Percentiles rank a stretch among this genome's conserved stretches.
phyloP scores from a whole-genome alignment of 768 basidiomycete genomes.

The Hypholoma fasciculare region DNA sequence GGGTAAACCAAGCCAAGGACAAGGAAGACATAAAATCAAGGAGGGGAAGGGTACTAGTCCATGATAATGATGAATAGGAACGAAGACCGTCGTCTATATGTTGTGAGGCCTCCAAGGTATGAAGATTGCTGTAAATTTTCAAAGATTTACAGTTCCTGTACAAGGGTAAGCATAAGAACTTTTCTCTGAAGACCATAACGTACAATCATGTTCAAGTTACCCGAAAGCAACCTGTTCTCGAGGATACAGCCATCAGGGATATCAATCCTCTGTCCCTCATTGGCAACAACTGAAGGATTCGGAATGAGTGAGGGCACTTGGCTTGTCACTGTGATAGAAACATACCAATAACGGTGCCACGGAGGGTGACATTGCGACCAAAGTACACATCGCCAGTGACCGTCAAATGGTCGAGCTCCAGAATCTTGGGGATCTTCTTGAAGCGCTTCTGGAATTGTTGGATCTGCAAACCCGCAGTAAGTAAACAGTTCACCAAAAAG shows the following conservation, averaged over 20 bases:
- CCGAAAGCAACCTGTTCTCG: conserved; percentile 79
- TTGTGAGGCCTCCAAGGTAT: not conserved
- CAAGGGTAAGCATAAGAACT: not conserved
- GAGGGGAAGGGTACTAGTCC: not conserved
- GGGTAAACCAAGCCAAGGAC: not conserved
- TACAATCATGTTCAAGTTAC: conserved; percentile 83
- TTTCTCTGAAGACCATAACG: conserved; percentile 7
- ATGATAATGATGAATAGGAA: not conserved
- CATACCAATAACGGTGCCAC: conserved; percentile 84
- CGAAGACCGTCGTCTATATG: not conserved
- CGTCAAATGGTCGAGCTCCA: conserved; percentile 93
- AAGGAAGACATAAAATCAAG: not conserved
- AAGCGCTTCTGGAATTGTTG: conserved; percentile 93
- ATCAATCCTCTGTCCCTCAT: conserved; percentile 80
- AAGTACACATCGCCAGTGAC: conserved; percentile 92
- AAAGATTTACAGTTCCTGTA: conserved; percentile 16
- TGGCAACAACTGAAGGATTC: conserved; percentile 57
- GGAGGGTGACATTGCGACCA: conserved; percentile 81
- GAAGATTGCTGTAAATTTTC: not conserved
- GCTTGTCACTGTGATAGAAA: not conserved
- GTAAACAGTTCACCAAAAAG: not conserved
- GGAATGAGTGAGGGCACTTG: not conserved
- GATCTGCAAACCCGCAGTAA: conserved; percentile 42
- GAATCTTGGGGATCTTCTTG: conserved; percentile 89
- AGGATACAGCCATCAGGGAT: conserved; percentile 82